Evolutionary conservation across 352 stramenopile genomes (phyloP).

Genomic region (Phytophthora pisi): DNA sequence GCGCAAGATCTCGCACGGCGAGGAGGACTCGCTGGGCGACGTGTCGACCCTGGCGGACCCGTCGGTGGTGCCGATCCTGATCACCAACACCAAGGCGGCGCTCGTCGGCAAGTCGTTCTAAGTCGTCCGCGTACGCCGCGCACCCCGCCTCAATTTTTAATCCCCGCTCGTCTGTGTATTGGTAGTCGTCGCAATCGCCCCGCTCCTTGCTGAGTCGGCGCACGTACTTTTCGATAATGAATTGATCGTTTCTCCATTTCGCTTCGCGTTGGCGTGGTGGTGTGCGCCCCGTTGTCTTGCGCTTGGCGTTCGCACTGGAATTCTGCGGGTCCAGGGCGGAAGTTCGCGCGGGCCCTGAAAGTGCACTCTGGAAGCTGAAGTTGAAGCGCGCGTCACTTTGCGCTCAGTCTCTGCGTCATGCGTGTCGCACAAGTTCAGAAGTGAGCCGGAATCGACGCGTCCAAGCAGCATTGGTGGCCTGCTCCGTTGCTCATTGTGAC

Average conservation of each 20-base stretch:
- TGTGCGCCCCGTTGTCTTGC: background rate
- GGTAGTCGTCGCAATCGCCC: conserved; percentile 40
- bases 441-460: background rate
- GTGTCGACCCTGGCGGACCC: conserved; percentile 97
- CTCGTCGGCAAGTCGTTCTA: conserved; percentile 72
- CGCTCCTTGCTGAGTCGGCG: conserved; percentile 80
- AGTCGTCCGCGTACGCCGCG: conserved; percentile 38
- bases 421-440: conserved; percentile 32
- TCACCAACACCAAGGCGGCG: conserved; percentile 87
- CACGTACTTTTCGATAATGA: conserved; percentile 29
- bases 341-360: conserved; percentile 13
- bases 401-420: conserved; percentile 19
- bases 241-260: conserved; percentile 20
- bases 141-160: conserved; percentile 52
- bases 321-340: conserved; percentile 26
- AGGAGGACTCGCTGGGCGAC: conserved; percentile 96
- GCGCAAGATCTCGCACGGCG: conserved; percentile 96
- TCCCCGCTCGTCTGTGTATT: conserved; percentile 27
- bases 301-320: background rate
- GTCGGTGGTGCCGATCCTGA: conserved; percentile 94
- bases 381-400: conserved; percentile 23
- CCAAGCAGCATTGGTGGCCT: conserved; percentile 9
- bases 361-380: conserved; percentile 13
- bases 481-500: background rate
- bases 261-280: background rate